Evolutionary conservation across 2,329 filamentous ascomycete genomes (phyloP).

Genomic region (Sclerotinia subarctica): DNA sequence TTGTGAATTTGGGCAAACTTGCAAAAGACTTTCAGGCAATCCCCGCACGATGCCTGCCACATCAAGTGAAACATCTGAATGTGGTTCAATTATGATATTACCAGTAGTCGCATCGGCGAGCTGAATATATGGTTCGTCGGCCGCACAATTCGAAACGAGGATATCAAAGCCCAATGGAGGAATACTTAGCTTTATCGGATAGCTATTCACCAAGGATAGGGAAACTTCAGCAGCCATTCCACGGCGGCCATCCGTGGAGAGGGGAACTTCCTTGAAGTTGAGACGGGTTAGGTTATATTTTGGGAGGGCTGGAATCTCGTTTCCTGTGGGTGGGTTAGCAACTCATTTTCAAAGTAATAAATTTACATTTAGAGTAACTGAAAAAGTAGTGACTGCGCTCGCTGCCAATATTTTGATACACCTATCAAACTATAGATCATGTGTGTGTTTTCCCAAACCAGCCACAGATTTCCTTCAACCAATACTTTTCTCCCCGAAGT

Average conservation of each 20-base stretch:
- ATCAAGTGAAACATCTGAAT: constrained; percentile 63
- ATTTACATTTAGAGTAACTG: neutral
- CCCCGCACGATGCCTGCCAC: constrained; percentile 69
- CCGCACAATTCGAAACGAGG: constrained; percentile 75
- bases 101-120: constrained; percentile 74
- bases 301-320: constrained; percentile 73
- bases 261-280: constrained; percentile 68
- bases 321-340: constrained; percentile 45
- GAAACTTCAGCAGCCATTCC: constrained; percentile 80
- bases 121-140: constrained; percentile 68
- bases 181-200: constrained; percentile 71
- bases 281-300: constrained; percentile 78
- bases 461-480: constrained; percentile 32
- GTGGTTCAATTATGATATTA: constrained; percentile 64
- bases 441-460: constrained; percentile 21
- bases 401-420: constrained; percentile 21
- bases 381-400: constrained; percentile 11
- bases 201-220: constrained; percentile 69
- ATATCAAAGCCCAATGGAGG: constrained; percentile 82
- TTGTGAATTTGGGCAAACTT: constrained; percentile 69
- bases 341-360: constrained; percentile 6
- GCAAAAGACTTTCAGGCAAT: constrained; percentile 70
- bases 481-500: constrained; percentile 56
- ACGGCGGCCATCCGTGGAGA: constrained; percentile 46
- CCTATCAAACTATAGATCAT: constrained; percentile 27